Conservation (phyloP, 495 filamentous ascomycete species). For the Monascus purpureus region DNA sequence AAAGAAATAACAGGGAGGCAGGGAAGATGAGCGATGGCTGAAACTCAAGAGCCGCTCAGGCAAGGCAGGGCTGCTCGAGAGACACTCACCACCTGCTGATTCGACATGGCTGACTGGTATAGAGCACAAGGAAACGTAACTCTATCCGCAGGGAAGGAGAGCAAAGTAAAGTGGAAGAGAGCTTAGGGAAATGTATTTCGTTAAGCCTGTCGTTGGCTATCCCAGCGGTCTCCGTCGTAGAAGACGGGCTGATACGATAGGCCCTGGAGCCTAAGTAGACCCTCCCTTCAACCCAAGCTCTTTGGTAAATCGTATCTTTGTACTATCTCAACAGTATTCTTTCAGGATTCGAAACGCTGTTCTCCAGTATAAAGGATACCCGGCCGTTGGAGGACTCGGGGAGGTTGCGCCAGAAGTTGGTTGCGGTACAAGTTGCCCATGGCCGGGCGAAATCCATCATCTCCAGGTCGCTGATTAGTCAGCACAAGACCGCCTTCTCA, state of each 20-base stretch:
- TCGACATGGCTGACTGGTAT: constrained; percentile 36
- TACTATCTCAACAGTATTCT: neutral
- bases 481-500: constrained; percentile 6
- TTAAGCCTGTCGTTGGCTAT: neutral
- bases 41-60: neutral
- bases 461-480: constrained; percentile 24
- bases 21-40: constrained; percentile 1
- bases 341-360: neutral
- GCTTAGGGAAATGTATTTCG: neutral
- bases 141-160: no score
- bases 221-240: constrained; percentile 1
- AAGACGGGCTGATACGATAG: constrained; percentile 1
- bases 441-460: constrained; percentile 29
- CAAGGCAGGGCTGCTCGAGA: constrained; percentile 10
- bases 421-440: constrained; percentile 28
- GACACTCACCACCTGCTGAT: constrained; percentile 50
- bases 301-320: neutral
- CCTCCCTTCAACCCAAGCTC: neutral
- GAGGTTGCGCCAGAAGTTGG: constrained; percentile 5
- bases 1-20: constrained; percentile 6
- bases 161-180: neutral
- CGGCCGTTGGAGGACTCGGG: neutral
- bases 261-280: neutral
- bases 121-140: no score
- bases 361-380: neutral